These are phyloP conservation scores for Colletotrichum ledebouriae DNA, from an alignment of 2,329 filamentous ascomycete species.

Conservation along the genomic window DNA sequence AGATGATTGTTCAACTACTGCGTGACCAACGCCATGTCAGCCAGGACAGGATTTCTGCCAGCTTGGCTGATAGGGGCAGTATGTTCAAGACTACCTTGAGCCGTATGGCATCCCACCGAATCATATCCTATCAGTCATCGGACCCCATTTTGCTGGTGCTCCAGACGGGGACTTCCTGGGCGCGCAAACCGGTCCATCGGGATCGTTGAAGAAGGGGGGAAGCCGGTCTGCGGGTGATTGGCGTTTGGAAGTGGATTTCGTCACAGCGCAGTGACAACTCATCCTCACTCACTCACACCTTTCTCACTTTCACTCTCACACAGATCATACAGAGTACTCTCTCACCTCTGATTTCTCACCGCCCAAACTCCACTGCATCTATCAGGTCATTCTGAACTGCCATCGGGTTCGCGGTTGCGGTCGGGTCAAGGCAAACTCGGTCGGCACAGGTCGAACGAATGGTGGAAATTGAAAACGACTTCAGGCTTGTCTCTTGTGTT, in stretches of 20 bases:
- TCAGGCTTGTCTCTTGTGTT: constrained; percentile 3
- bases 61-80: not conserved
- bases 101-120: constrained; percentile 2
- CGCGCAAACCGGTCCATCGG: constrained; percentile 26
- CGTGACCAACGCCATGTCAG: not conserved
- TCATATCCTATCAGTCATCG: not conserved
- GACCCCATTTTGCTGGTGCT: constrained; percentile 8
- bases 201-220: constrained; percentile 36
- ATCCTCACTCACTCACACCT: constrained; percentile 32
- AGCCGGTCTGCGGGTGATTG: constrained; percentile 28
- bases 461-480: constrained; percentile 6
- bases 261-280: constrained; percentile 42
- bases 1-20: no score
- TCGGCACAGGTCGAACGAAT: constrained; percentile 11
- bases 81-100: not conserved
- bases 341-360: constrained; percentile 5
- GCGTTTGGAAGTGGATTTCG: constrained; percentile 27
- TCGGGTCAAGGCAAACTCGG: constrained; percentile 4
- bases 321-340: not conserved
- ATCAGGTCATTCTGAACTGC: constrained; percentile 18
- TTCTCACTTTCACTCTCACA: constrained; percentile 19
- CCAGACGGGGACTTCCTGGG: constrained; percentile 15
- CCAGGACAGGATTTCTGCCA: not conserved
- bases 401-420: constrained; percentile 9
- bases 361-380: constrained; percentile 11